These are phyloP conservation scores for Russula foetens DNA, from an alignment of 768 basidiomycete species.

Conservation along the genomic window DNA sequence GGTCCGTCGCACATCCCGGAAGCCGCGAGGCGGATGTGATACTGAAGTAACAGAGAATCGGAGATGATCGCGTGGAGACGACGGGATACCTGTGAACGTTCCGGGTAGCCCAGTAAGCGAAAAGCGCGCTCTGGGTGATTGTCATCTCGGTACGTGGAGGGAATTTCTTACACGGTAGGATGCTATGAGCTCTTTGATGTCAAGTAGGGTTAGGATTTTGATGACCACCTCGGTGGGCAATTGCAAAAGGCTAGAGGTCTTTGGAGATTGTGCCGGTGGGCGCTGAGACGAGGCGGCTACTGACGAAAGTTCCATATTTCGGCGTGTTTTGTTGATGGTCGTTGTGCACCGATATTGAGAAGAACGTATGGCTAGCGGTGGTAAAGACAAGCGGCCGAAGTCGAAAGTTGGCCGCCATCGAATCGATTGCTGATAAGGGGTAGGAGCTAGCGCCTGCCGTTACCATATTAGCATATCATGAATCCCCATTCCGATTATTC, in stretches of 20 bases:
- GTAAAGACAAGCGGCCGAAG: neutral
- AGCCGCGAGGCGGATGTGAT: conserved; percentile 1
- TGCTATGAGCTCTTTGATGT: no score
- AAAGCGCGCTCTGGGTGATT: no score
- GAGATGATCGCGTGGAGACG: neutral
- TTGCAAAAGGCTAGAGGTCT: no score
- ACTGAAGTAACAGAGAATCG: neutral
- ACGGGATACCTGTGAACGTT: neutral
- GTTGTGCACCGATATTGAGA: no score
- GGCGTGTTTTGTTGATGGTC: neutral
- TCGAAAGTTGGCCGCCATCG: neutral
- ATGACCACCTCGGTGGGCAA: no score
- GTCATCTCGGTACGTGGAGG: no score
- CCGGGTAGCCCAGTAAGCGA: no score
- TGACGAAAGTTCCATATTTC: neutral
- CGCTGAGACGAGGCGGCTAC: neutral
- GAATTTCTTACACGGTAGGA: no score
- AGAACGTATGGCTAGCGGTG: neutral
- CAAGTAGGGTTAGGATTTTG: no score
- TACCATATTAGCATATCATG: neutral
- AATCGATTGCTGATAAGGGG: neutral
- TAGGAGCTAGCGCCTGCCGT: neutral
- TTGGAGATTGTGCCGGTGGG: no score
- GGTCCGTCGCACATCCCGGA: neutral
- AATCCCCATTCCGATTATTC: neutral